A percentile compares a stretch with the other conserved stretches of the same genome.
These are phyloP conservation scores for Polyporus tsugae DNA, from an alignment of 1,284 basidiomycete species.

Conservation along the genomic window DNA sequence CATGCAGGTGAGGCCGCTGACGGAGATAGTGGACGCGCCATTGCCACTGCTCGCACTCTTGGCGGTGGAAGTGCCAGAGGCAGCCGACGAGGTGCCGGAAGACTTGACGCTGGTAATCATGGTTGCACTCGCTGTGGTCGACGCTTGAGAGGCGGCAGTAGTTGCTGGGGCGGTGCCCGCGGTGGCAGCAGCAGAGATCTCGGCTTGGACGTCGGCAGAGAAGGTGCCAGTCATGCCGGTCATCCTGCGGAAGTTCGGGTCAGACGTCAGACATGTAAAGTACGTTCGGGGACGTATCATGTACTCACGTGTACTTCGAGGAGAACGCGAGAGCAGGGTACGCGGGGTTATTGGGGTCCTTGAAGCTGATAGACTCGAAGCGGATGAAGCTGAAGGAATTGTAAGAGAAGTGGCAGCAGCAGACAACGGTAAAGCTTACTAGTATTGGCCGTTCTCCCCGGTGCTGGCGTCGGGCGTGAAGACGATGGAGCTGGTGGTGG, in stretches of 20 bases:
- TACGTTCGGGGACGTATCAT: background rate
- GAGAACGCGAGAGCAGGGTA: slow-evolving; percentile 80
- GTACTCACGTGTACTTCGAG: slow-evolving; percentile 74
- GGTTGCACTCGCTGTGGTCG: slow-evolving; percentile 33
- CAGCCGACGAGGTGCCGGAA: slow-evolving; percentile 27
- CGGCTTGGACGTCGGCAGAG: slow-evolving; percentile 56
- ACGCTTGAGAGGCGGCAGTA: slow-evolving; percentile 26
- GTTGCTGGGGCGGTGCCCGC: slow-evolving; percentile 24
- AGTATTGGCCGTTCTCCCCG: slow-evolving; percentile 66
- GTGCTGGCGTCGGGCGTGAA: slow-evolving; percentile 70
- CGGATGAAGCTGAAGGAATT: slow-evolving; percentile 69
- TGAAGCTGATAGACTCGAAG: slow-evolving; percentile 64
- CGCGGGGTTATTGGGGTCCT: slow-evolving; percentile 57
- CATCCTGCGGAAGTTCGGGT: slow-evolving; percentile 50
- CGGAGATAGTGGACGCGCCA: slow-evolving; percentile 37
- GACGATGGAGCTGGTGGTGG: slow-evolving; percentile 54
- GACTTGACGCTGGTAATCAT: slow-evolving; percentile 26
- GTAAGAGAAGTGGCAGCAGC: background rate
- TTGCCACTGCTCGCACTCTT: slow-evolving; percentile 36
- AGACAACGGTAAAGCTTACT: slow-evolving; percentile 53
- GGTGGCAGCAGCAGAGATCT: slow-evolving; percentile 55
- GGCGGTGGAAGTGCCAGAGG: slow-evolving; percentile 34
- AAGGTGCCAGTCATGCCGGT: slow-evolving; percentile 71
- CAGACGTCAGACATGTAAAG: background rate
- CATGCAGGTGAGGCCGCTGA: slow-evolving; percentile 38